These are phyloP conservation scores for Yamadazyma conglobata DNA, from an alignment of 1,139 yeast genomes.

Conservation along the genomic window DNA sequence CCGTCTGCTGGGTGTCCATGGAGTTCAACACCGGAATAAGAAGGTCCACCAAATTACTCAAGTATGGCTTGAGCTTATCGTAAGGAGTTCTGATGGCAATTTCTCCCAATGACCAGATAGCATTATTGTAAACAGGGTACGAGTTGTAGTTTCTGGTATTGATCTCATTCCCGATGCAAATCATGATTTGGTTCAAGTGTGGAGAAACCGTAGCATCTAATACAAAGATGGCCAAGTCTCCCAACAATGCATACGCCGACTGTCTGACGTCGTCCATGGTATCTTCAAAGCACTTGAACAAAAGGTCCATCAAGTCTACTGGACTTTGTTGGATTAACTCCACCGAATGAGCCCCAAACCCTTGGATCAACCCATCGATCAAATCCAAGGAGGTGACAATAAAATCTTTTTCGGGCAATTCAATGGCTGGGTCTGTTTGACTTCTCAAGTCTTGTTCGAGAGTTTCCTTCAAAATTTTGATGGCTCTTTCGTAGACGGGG, in stretches of 20 bases:
- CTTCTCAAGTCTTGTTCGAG: slow-evolving; percentile 65
- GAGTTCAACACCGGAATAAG: slow-evolving; percentile 64
- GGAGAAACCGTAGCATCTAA: slow-evolving; percentile 54
- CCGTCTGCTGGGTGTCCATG: slow-evolving; percentile 56
- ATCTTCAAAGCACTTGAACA: slow-evolving; percentile 74
- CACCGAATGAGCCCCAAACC: slow-evolving; percentile 63
- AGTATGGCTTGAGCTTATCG: slow-evolving; percentile 55
- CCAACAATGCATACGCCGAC: slow-evolving; percentile 84
- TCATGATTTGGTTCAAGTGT: slow-evolving; percentile 53
- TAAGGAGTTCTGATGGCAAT: slow-evolving; percentile 58
- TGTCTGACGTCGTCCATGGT: slow-evolving; percentile 84
- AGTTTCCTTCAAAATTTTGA: slow-evolving; percentile 64
- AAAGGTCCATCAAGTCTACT: slow-evolving; percentile 55
- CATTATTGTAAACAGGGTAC: slow-evolving; percentile 75
- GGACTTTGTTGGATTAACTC: slow-evolving; percentile 48
- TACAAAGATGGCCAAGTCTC: slow-evolving; percentile 76
- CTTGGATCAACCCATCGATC: slow-evolving; percentile 90
- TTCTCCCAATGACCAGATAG: slow-evolving; percentile 93
- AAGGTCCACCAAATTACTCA: slow-evolving; percentile 54
- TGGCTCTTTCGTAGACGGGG: slow-evolving; percentile 80
- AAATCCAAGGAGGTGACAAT: slow-evolving; percentile 85
- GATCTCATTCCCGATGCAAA: slow-evolving; percentile 67
- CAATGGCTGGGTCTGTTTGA: slow-evolving; percentile 62
- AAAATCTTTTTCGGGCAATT: slow-evolving; percentile 87
- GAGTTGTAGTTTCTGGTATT: slow-evolving; percentile 48